These are phyloP conservation scores for Agarophyton chilense DNA, from an alignment of 23 red algal genomes.

Conservation along the genomic window DNA sequence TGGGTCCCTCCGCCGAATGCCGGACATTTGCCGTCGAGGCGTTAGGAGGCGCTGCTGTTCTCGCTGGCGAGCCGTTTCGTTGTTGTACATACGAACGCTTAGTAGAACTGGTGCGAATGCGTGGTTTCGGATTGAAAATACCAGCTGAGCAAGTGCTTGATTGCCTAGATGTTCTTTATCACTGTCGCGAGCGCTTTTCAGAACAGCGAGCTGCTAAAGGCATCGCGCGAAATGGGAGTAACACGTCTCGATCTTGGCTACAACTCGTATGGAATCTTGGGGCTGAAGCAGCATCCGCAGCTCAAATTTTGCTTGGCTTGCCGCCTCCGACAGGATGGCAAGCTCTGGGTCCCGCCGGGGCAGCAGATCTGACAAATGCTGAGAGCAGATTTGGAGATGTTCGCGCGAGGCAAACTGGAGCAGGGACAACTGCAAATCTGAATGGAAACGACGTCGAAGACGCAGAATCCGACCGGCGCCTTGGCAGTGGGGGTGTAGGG, in stretches of 20 bases:
- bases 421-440: background rate
- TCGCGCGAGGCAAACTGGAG: constrained; percentile 43
- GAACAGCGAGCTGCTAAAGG: constrained; percentile 56
- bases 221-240: constrained; percentile 54
- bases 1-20: constrained; percentile 76
- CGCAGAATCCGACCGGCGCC: background rate
- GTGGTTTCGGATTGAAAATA: constrained; percentile 72
- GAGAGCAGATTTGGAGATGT: constrained; percentile 69
- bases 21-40: constrained; percentile 64
- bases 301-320: constrained; percentile 67
- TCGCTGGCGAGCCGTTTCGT: constrained; percentile 84
- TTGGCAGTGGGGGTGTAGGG: constrained; percentile 58
- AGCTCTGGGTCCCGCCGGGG: constrained; percentile 53
- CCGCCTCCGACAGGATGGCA: constrained; percentile 84
- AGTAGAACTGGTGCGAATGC: constrained; percentile 59
- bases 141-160: constrained; percentile 69
- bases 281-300: constrained; percentile 69
- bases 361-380: constrained; percentile 57
- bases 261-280: constrained; percentile 66
- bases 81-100: constrained; percentile 78
- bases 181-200: constrained; percentile 64
- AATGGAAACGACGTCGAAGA: background rate
- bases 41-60: constrained; percentile 75
- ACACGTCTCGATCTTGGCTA: constrained; percentile 55
- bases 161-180: constrained; percentile 71